phyloP scores from a whole-genome alignment of 202 grass and related monocot genomes.

The Setaria viridis region DNA sequence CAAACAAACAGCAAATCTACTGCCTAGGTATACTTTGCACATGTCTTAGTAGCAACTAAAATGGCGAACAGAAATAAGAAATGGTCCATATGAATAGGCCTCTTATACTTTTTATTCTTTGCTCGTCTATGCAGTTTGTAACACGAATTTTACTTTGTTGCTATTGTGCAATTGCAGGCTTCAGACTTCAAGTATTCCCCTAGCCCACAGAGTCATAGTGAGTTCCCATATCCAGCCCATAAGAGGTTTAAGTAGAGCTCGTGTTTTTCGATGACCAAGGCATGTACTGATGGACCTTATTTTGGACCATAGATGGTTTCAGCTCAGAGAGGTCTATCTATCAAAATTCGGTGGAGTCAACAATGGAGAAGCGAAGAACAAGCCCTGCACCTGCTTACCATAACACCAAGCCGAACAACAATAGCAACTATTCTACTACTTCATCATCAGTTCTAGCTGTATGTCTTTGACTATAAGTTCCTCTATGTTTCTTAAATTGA shows the following conservation, averaged over 20 bases:
- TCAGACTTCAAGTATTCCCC: conserved; percentile 53
- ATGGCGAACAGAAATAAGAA: not conserved
- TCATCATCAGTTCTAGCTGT: conserved; percentile 67
- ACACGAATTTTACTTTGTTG: not conserved
- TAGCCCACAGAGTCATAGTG: conserved; percentile 58
- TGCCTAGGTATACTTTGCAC: conserved; percentile 12
- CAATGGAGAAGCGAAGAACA: conserved; percentile 46
- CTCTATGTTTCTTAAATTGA: not conserved
- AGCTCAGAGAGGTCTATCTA: conserved; percentile 45
- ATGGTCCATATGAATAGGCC: not conserved
- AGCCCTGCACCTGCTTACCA: conserved; percentile 49
- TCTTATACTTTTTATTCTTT: conserved; percentile 10
- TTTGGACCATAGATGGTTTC: conserved; percentile 49
- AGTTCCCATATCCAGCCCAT: conserved; percentile 17
- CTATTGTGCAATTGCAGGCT: conserved; percentile 39
- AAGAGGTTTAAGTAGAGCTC: conserved; percentile 1
- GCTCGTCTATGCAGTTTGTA: not conserved
- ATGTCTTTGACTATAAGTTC: conserved; percentile 24
- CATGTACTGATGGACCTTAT: conserved; percentile 22
- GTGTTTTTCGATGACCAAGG: not conserved
- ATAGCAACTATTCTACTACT: conserved; percentile 42
- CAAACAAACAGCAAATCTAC: not conserved
- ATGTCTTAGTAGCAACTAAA: not conserved
- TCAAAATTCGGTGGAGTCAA: conserved; percentile 37
- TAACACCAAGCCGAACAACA: conserved; percentile 39